Evolutionary conservation across 768 basidiomycete genomes (phyloP).

Genomic region (Sporobolomyces pararoseus): DNA sequence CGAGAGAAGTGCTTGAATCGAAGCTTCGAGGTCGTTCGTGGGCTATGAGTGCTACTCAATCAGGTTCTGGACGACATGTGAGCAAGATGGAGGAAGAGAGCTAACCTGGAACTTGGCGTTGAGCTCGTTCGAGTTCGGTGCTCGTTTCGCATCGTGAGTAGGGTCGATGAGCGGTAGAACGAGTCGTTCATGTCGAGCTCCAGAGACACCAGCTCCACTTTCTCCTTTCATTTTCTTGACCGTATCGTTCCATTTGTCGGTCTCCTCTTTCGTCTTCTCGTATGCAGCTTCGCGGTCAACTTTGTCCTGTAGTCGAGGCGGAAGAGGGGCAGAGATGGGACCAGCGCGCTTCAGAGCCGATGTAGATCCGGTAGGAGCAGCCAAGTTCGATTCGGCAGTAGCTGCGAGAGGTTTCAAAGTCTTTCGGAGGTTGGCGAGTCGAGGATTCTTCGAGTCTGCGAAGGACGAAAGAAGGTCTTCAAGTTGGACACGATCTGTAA

Average conservation of each 20-base stretch:
- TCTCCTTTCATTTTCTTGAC: conserved; percentile 91
- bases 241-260: conserved; percentile 86
- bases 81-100: not conserved
- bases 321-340: conserved; percentile 73
- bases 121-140: conserved; percentile 66
- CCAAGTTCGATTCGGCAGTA: conserved; percentile 12
- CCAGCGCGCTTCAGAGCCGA: conserved; percentile 41
- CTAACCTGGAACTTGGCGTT: conserved; percentile 78
- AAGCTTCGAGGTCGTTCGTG: conserved; percentile 74
- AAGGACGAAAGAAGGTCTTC: conserved; percentile 43
- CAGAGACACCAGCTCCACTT: conserved; percentile 47
- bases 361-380: conserved; percentile 26
- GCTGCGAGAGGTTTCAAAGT: conserved; percentile 43
- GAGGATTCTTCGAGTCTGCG: conserved; percentile 48
- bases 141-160: conserved; percentile 31
- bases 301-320: conserved; percentile 78
- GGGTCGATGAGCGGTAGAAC: conserved; percentile 37
- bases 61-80: not conserved
- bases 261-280: conserved; percentile 84
- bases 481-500: conserved; percentile 39
- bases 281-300: conserved; percentile 91
- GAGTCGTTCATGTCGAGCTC: conserved; percentile 41
- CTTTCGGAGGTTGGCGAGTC: conserved; percentile 43
- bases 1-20: conserved; percentile 74
- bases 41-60: conserved; percentile 51